Percentiles rank a stretch among this genome's conserved stretches.
These are phyloP conservation scores for Alternaria solani DNA, from an alignment of 2,329 filamentous ascomycete species.

Conservation along the genomic window DNA sequence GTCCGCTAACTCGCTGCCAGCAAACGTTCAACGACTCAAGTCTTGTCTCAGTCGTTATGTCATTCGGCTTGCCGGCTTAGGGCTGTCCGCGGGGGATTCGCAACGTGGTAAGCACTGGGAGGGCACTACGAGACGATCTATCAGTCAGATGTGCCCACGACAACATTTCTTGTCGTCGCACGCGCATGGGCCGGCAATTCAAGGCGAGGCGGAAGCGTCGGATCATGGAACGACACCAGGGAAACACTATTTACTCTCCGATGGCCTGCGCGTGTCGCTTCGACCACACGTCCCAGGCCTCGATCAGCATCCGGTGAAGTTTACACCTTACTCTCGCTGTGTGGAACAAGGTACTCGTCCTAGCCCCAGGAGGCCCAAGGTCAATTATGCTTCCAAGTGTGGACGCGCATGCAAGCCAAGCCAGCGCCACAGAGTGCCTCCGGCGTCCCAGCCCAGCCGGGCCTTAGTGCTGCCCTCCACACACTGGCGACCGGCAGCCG, in stretches of 20 bases:
- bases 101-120: not conserved
- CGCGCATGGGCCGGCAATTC: not conserved
- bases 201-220: slow-evolving; percentile 12
- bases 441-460: slow-evolving; percentile 3
- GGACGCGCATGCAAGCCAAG: slow-evolving; percentile 22
- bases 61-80: slow-evolving; percentile 10
- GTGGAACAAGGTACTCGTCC: slow-evolving; percentile 22
- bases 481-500: slow-evolving; percentile 10
- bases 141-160: not conserved
- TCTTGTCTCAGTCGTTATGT: slow-evolving; percentile 31
- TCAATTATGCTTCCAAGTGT: slow-evolving; percentile 11
- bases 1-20: slow-evolving; percentile 29
- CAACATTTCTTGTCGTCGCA: not conserved
- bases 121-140: not conserved
- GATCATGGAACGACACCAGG: slow-evolving; percentile 6
- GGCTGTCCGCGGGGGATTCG: slow-evolving; percentile 7
- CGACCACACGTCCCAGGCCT: not conserved
- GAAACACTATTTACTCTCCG: slow-evolving; percentile 1
- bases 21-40: slow-evolving; percentile 33
- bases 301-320: slow-evolving; percentile 11
- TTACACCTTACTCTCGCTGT: slow-evolving; percentile 8
- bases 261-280: not conserved
- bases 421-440: slow-evolving; percentile 6
- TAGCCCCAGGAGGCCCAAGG: not conserved
- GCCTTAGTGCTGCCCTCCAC: slow-evolving; percentile 12